phyloP scores from a whole-genome alignment of 495 filamentous ascomycete species.

The Hyaloscypha hepaticicola region DNA sequence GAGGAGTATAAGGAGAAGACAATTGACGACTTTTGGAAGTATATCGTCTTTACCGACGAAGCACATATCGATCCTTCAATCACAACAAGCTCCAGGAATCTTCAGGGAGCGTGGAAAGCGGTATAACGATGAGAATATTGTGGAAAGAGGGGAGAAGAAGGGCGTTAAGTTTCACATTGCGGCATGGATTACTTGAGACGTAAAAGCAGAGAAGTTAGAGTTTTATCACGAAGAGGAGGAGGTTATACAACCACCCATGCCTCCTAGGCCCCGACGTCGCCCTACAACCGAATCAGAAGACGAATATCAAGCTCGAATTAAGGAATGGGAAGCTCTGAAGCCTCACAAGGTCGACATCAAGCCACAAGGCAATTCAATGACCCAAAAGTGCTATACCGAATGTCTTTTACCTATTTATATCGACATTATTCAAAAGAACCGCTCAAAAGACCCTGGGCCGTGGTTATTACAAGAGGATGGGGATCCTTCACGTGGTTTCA shows the following conservation, averaged over 20 bases:
- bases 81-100: too few relatives aligned
- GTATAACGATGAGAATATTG: too few relatives aligned
- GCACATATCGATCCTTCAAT: too few relatives aligned
- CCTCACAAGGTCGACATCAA: conserved; percentile 3
- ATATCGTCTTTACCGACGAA: too few relatives aligned
- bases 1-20: background rate
- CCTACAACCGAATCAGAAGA: conserved; percentile 3
- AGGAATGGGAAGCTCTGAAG: background rate
- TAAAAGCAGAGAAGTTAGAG: conserved; percentile 4
- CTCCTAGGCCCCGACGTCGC: background rate
- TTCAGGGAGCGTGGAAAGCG: too few relatives aligned
- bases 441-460: background rate
- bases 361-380: background rate
- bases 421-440: background rate
- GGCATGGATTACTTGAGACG: background rate
- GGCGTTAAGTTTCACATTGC: conserved; percentile 7
- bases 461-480: conserved; percentile 15
- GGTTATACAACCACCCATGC: background rate
- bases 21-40: background rate
- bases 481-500: conserved; percentile 3
- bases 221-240: conserved; percentile 5
- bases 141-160: too few relatives aligned
- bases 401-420: too few relatives aligned
- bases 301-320: background rate
- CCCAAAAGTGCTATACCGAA: too few relatives aligned